Percentiles rank a stretch among this genome's conserved stretches.
phyloP scores from a whole-genome alignment of 2,329 filamentous ascomycete species.

The Stromatinia cepivora region DNA sequence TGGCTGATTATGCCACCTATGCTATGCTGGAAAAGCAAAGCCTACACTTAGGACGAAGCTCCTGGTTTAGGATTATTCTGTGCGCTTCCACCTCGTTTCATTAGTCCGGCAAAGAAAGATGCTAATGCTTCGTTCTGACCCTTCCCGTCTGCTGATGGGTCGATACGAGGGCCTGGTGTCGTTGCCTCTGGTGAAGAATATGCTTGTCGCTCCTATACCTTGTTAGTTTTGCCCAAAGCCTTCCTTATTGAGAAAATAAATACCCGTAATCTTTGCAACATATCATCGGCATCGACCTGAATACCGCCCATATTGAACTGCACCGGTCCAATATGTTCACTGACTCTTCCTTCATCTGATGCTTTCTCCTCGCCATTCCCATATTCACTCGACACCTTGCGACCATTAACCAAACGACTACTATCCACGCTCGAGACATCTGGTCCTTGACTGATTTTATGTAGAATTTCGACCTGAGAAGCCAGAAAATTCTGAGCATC shows the following conservation, averaged over 20 bases:
- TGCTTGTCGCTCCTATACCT: conserved; percentile 40
- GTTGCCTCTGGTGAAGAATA: conserved; percentile 40
- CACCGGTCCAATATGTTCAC: conserved; percentile 85
- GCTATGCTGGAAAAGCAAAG: background rate
- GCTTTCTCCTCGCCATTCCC: conserved; percentile 32
- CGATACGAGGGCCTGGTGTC: conserved; percentile 33
- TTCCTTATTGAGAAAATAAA: conserved; percentile 28
- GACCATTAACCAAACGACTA: conserved; percentile 31
- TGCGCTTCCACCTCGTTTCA: conserved; percentile 50
- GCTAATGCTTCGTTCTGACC: conserved; percentile 60
- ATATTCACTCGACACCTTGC: conserved; percentile 28
- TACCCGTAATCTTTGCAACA: conserved; percentile 84
- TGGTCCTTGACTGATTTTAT: conserved; percentile 56
- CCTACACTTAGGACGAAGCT: conserved; percentile 26
- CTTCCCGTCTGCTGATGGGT: conserved; percentile 45
- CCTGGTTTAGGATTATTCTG: conserved; percentile 39
- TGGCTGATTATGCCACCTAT: background rate
- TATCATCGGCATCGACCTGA: conserved; percentile 91
- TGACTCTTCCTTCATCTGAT: conserved; percentile 37
- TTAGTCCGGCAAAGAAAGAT: conserved; percentile 59
- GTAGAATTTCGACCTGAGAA: conserved; percentile 73
- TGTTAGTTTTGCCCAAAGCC: conserved; percentile 5
- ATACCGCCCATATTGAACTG: conserved; percentile 99
- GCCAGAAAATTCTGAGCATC: conserved; percentile 77
- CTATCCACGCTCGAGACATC: conserved; percentile 49